Base-by-base conservation (phyloP, 2,329 filamentous ascomycete species). In the Trichoderma atrobrunneum region DNA sequence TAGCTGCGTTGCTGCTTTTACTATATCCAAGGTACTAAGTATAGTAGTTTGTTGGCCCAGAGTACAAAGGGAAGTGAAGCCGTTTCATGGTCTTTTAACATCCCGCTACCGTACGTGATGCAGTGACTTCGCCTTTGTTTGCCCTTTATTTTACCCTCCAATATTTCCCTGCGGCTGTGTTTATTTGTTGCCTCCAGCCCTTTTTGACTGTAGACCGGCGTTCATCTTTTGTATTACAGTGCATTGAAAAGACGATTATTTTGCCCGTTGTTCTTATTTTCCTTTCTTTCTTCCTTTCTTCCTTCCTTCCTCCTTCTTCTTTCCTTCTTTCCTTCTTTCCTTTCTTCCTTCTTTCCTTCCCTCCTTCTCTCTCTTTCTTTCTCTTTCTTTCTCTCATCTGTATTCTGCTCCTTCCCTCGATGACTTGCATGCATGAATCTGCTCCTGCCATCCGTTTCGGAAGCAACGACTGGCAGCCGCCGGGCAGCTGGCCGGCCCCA, bases 401-500 rank as follows among this genome's bases (percentile, higher is more conserved):
- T 18, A 3, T 54, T 59, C 34, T 59, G 18, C 32, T 70, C 43
- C 48, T 54, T 70, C 54, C 30, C 48, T 36, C 68, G 4, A 56
- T 56, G 39, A 36, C 16, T 56, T 62, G 56, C 61, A 56, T 68
- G 34, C 56, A 36, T 56, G 64, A 59, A 60, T 34, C 48, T 59
- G 57, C 70, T 72, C 65, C 57, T 72, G 48, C 36, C 57, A 7
- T 56, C 48, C n/a, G 43, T 34, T 32, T 36, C 39, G 36, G 43
- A 51, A 24, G 48, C 28, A n/a, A 32, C 67, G 48, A 61, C 71
- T 72, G 71, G 71, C 71, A 65, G 66, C 57, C 71, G 65, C 66
- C 66, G 61, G 66, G 60, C 71, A 14, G 59, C 51, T 12, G 21
- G 48, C 7, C 71, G 34, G 59, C 10, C 62, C 70, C 36, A 14